phyloP scores from a whole-genome alignment of 192 early-diverging fungal species.

The Helicostylum pulchrum region DNA sequence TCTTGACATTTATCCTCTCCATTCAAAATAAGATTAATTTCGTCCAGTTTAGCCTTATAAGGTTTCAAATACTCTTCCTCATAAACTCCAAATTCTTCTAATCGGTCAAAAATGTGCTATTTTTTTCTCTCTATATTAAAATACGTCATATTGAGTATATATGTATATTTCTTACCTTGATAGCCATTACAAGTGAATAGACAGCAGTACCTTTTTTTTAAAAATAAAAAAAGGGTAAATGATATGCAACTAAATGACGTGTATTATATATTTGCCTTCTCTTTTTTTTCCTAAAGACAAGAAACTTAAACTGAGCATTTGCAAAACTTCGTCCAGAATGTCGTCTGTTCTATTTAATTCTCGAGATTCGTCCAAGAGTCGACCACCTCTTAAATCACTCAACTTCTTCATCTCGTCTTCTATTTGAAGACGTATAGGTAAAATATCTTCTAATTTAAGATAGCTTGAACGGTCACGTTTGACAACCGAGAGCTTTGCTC shows the following conservation, averaged over 20 bases:
- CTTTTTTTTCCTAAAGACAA: slow-evolving; percentile 71
- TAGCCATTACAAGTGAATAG: slow-evolving; percentile 30
- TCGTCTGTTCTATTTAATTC: slow-evolving; percentile 53
- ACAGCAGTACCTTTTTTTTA: slow-evolving; percentile 29
- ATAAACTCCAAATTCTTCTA: slow-evolving; percentile 60
- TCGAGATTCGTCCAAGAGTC: slow-evolving; percentile 5
- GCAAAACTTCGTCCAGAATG: slow-evolving; percentile 71
- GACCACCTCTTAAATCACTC: slow-evolving; percentile 20
- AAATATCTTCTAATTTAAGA: slow-evolving; percentile 59
- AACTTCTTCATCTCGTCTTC: slow-evolving; percentile 44
- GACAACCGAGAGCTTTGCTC: slow-evolving; percentile 63
- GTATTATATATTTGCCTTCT: slow-evolving; percentile 45
- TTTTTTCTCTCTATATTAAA: neutral
- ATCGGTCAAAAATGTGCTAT: slow-evolving; percentile 60
- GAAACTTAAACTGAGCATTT: slow-evolving; percentile 72
- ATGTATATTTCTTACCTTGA: slow-evolving; percentile 17
- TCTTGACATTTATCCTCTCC: slow-evolving; percentile 40
- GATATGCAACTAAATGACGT: neutral
- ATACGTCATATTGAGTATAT: neutral
- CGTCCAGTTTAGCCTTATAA: slow-evolving; percentile 53
- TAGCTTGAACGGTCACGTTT: slow-evolving; percentile 70
- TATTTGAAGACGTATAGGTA: slow-evolving; percentile 55
- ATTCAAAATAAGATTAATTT: slow-evolving; percentile 60
- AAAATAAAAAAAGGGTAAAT: neutral
- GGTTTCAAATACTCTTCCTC: slow-evolving; percentile 53